Evolutionary conservation across 306 rosid species (phyloP), one percentile per base, ranked within the genome.

Genomic region (Datisca glomerata): DNA sequence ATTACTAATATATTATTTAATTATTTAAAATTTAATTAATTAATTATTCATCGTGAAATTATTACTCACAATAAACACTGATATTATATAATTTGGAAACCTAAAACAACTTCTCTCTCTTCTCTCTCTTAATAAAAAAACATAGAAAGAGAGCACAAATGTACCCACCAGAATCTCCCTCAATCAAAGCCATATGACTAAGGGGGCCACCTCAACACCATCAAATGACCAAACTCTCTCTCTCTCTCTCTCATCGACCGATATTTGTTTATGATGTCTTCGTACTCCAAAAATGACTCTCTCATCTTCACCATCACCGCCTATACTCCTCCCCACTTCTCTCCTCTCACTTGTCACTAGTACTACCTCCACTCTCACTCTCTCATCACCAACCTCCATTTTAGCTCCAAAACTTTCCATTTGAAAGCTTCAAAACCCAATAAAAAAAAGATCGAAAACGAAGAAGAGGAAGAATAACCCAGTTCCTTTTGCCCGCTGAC

Each of bases 271-370:
- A n/a, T n/a, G n/a, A 72, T 70, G 70, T 57, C 75, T 69, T 77
- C 76, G 2, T 36, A 69, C 91, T 78, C 75, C 65, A n/a, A n/a
- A 65, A 72, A 63, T 62, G 65, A 69, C 35, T 56, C 16, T 48
- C 76, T 61, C 67, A 36, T 56, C 61, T 38, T 36, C 52, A 59
- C 51, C 60, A 53, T 33, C 53, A 21, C 24, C 35, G 7, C 38
- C 46, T 24, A 35, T 14, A 46, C 34, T 34, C 13, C 37, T 6
- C 18, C 18, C 40, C 22, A 16, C 34, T 25, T 9, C 43, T 32
- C 13, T 18, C 41, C n/a, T 16, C 21, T 21, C 55, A 49, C 39
- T 3, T 31, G 6, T 8, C 10, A 18, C 61, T 17, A 16, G 33
- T 17, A 16, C 10, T 27, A n/a, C 35, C 55, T 43, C 27, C 48